A percentile compares a stretch with the other conserved stretches of the same genome.
These are phyloP conservation scores for Candida bentonensis DNA, from an alignment of 805 yeast species.

Conservation along the genomic window DNA sequence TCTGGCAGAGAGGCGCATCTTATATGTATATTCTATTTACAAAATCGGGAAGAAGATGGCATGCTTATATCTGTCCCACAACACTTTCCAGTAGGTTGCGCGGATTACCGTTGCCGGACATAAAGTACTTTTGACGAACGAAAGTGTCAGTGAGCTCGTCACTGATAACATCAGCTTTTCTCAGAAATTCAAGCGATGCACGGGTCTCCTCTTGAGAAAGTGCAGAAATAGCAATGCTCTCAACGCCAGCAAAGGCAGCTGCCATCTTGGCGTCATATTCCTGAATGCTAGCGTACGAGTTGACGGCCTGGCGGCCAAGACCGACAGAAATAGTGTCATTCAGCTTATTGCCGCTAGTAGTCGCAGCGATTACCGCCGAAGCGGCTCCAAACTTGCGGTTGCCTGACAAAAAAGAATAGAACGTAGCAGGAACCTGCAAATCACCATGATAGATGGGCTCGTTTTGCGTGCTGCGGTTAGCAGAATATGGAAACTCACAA, in stretches of 20 bases:
- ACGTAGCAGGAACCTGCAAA: slow-evolving; percentile 47
- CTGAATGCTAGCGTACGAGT: slow-evolving; percentile 38
- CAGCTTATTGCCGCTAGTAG: slow-evolving; percentile 38
- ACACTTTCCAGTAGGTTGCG: slow-evolving; percentile 30
- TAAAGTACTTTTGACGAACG: slow-evolving; percentile 34
- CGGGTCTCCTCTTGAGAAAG: slow-evolving; percentile 32
- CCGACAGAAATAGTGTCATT: slow-evolving; percentile 48
- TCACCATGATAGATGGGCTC: slow-evolving; percentile 42
- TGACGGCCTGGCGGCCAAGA: slow-evolving; percentile 35
- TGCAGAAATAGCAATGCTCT: slow-evolving; percentile 29
- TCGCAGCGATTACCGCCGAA: slow-evolving; percentile 56
- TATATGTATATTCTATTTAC: too few species aligned
- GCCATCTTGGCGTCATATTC: slow-evolving; percentile 46
- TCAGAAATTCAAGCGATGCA: slow-evolving; percentile 27
- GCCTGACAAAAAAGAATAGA: slow-evolving; percentile 44
- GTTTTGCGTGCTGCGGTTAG: slow-evolving; percentile 45
- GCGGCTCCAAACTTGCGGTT: slow-evolving; percentile 29
- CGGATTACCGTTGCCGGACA: slow-evolving; percentile 58
- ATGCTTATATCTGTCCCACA: slow-evolving; percentile 1
- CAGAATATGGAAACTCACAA: slow-evolving; percentile 38
- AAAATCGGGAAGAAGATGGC: too few species aligned
- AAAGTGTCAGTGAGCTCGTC: slow-evolving; percentile 24
- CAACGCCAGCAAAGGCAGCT: slow-evolving; percentile 27
- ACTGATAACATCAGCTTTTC: slow-evolving; percentile 28
- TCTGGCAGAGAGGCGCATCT: too few species aligned